These are phyloP conservation scores for Gymnopilus dilepis DNA, from an alignment of 768 basidiomycete species.

Conservation along the genomic window DNA sequence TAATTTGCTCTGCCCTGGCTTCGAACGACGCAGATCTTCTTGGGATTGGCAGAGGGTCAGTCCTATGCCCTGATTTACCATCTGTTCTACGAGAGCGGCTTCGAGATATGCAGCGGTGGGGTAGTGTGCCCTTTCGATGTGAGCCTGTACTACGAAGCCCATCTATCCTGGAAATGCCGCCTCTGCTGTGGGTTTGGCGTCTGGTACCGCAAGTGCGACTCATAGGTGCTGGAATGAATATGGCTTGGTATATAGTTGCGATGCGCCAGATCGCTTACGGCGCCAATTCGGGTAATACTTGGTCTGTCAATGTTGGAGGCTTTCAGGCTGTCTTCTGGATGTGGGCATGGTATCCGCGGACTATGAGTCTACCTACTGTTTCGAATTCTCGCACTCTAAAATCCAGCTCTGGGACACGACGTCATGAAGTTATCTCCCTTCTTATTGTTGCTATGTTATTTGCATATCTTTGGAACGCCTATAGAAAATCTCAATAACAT, in stretches of 20 bases:
- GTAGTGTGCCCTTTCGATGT: slow-evolving; percentile 39
- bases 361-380: background rate
- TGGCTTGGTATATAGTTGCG: slow-evolving; percentile 71
- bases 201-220: slow-evolving; percentile 56
- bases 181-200: slow-evolving; percentile 31
- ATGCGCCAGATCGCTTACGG: slow-evolving; percentile 55
- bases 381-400: too few species aligned
- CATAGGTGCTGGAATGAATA: slow-evolving; percentile 64
- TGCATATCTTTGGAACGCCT: background rate
- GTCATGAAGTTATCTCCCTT: background rate
- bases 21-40: slow-evolving; percentile 71
- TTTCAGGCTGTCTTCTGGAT: slow-evolving; percentile 45
- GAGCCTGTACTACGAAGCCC: slow-evolving; percentile 41
- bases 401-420: too few species aligned
- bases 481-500: background rate
- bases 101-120: slow-evolving; percentile 26
- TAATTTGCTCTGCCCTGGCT: slow-evolving; percentile 57
- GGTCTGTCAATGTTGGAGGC: slow-evolving; percentile 35
- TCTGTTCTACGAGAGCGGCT: slow-evolving; percentile 34
- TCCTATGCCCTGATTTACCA: slow-evolving; percentile 68
- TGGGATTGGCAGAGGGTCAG: slow-evolving; percentile 74
- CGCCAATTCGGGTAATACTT: slow-evolving; percentile 12
- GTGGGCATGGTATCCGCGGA: slow-evolving; percentile 49
- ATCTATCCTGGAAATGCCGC: slow-evolving; percentile 24
- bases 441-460: background rate